These are phyloP conservation scores for Torulaspora maleeae DNA, from an alignment of 805 yeast species.

Conservation along the genomic window DNA sequence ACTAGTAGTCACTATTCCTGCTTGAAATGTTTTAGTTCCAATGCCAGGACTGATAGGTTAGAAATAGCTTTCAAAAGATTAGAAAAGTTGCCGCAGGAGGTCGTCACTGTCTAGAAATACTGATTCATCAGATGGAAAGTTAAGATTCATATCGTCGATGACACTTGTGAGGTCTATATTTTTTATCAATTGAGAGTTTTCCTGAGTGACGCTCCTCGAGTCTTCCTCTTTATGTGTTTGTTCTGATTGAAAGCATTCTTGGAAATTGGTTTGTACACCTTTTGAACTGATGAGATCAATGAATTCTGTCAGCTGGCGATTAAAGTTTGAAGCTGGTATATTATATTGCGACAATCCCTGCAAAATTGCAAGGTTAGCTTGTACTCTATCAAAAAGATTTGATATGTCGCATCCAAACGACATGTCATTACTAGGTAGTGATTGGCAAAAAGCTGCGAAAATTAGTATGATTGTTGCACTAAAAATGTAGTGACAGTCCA, in stretches of 20 bases:
- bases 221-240: background rate
- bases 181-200: constrained; percentile 8
- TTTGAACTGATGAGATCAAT: constrained; percentile 17
- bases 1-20: no score
- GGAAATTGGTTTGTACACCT: constrained; percentile 7
- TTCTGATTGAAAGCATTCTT: constrained; percentile 3
- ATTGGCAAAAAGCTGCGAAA: constrained; percentile 16
- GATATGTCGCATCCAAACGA: constrained; percentile 10
- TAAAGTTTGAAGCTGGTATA: constrained; percentile 17
- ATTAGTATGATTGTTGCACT: constrained; percentile 18
- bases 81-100: background rate
- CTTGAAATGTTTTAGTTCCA: no score
- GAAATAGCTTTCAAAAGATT: background rate
- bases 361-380: constrained; percentile 14
- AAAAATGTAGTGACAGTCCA: constrained; percentile 22
- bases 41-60: no score
- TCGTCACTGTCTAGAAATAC: background rate
- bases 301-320: constrained; percentile 18
- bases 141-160: constrained; percentile 7
- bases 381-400: constrained; percentile 13
- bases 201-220: background rate
- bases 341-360: constrained; percentile 18
- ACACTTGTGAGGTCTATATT: constrained; percentile 15
- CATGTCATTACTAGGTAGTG: constrained; percentile 9
- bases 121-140: background rate